Base-by-base conservation (phyloP, 208 protist species). In the Novymonas esmeraldas region DNA sequence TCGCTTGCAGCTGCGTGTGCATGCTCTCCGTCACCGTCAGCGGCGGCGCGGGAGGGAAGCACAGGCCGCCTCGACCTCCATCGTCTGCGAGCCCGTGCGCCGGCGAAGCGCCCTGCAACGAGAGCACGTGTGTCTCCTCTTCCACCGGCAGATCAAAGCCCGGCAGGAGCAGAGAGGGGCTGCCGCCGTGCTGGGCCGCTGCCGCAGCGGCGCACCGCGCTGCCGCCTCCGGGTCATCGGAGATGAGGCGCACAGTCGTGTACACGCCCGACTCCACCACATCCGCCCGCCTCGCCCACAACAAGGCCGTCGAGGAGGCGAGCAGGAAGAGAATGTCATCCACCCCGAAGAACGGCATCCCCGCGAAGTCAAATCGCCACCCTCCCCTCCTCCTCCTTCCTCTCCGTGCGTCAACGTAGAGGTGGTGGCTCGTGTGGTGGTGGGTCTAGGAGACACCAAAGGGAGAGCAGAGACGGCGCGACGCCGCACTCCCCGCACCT, bases 321-420 rank as follows among this genome's bases (percentile, higher is more conserved):
- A 90, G 36, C 3, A 93, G 31, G 56, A 95, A 74, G 45, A 95
- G 76, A 38, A 91, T 65, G 68, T 93, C 87, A 73, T 95, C 86
- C 2, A 95, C 57, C 2, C 90, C 90, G 65, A 91, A 85, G 16
- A 85, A 67, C 0, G 89, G 85, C 85, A 95, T 92, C n/a, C 28
- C 26, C n/a, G n/a, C n/a, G n/a, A n/a, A n/a, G n/a, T n/a, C n/a
- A n/a, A n/a, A n/a, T n/a, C n/a, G n/a, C n/a, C n/a, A n/a, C n/a
- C n/a, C n/a, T n/a, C n/a, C n/a, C n/a, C n/a, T n/a, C n/a, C n/a
- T n/a, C n/a, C n/a, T n/a, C n/a, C n/a, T n/a, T n/a, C n/a, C n/a
- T n/a, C n/a, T n/a, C n/a, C n/a, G n/a, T n/a, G n/a, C n/a, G n/a
- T n/a, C n/a, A n/a, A n/a, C n/a, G n/a, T n/a, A n/a, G n/a, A n/a